phyloP scores from a whole-genome alignment of 306 rosid species.

The Cicer yamashitae region DNA sequence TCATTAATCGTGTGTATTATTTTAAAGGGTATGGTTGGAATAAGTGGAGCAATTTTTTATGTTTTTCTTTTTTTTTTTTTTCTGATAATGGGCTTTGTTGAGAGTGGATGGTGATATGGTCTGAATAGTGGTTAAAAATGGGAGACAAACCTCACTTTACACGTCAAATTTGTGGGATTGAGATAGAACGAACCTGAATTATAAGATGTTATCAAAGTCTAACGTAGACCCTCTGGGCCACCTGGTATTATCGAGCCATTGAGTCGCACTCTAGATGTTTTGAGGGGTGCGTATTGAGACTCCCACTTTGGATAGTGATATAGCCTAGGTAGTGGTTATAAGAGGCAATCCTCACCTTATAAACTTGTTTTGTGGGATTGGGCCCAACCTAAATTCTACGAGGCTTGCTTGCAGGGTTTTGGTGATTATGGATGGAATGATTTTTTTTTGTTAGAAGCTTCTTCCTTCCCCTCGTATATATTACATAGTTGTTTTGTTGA shows the following conservation, averaged over 20 bases:
- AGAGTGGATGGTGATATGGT: neutral
- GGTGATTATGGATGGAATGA: neutral
- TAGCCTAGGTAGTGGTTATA: neutral
- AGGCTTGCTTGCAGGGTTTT: neutral
- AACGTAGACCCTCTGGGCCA: neutral
- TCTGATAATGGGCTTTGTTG: neutral
- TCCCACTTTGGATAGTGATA: neutral
- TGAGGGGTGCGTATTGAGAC: neutral
- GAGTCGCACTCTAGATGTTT: neutral
- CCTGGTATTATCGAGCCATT: neutral
- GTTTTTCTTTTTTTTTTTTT: neutral
- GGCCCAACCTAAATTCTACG: neutral
- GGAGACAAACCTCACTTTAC: neutral
- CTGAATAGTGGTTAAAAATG: neutral
- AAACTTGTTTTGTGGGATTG: neutral
- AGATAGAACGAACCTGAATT: neutral
- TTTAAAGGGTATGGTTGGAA: conserved; percentile 20
- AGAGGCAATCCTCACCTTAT: neutral
- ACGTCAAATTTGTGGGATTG: neutral
- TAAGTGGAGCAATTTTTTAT: neutral
- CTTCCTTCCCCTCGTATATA: conserved; percentile 15
- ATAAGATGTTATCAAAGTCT: neutral
- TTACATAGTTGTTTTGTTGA: neutral
- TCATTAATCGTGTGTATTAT: conserved; percentile 3
- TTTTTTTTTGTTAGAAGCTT: neutral